Conservation (phyloP, 1,139 yeast species). For the Magnusiomyces sp. region DNA sequence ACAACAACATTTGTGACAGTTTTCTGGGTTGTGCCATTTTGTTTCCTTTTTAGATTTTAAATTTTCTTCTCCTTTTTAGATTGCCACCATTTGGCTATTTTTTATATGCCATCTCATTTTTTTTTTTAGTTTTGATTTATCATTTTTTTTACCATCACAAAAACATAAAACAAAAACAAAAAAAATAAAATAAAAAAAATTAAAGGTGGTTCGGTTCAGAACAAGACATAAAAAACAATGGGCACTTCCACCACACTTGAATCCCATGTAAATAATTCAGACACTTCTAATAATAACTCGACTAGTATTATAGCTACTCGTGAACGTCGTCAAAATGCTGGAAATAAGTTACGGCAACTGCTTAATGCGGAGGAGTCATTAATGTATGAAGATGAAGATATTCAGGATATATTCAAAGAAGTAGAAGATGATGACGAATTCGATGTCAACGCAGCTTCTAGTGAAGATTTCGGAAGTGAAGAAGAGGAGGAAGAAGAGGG, state of each 20-base stretch:
- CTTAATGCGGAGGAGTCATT: conserved; percentile 56
- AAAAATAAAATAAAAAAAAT: background rate
- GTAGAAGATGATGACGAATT: conserved; percentile 81
- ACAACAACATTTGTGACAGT: background rate
- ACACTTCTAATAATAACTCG: too few species aligned
- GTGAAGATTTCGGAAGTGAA: conserved; percentile 18
- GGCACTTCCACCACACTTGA: too few species aligned
- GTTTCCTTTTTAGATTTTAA: too few species aligned
- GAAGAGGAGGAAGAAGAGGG: conserved; percentile 18
- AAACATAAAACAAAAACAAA: background rate
- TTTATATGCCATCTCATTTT: background rate
- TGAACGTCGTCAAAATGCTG: conserved; percentile 79
- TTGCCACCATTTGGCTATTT: background rate
- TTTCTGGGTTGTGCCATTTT: background rate
- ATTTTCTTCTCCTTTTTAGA: too few species aligned
- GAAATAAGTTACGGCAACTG: conserved; percentile 68
- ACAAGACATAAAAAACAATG: conserved; percentile 1
- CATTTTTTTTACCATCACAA: background rate
- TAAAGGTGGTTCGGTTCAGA: background rate
- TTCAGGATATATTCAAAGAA: conserved; percentile 70
- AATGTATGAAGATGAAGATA: conserved; percentile 51
- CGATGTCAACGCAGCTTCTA: conserved; percentile 34
- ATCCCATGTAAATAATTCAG: too few species aligned
- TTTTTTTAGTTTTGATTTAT: background rate
- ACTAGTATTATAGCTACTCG: conserved; percentile 47